Base-by-base conservation (phyloP, 345 rosid species). In the Dipteronia sinensis region DNA sequence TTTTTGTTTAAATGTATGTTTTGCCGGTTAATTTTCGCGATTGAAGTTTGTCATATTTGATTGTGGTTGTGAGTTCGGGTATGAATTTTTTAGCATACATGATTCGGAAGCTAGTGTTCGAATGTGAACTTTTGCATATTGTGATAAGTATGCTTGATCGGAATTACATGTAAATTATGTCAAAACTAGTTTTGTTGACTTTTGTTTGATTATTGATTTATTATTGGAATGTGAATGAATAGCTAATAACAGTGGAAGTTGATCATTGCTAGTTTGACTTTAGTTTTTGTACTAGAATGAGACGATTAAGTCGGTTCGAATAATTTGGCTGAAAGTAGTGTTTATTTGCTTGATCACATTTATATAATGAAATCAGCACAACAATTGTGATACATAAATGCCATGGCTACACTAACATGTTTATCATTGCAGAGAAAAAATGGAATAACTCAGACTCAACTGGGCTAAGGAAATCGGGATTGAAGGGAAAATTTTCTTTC, bases 391-490 rank as follows among this genome's bases (percentile, higher is more conserved):
- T 19, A n/a, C 19, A n/a, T 38, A 9, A 31, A 17, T 34, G 68
- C 19, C 10, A 38, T 61, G 58, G 65, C 42, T 78, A 29, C 62
- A 4, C 55, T 75, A 65, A 75, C 12, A 22, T 63, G 38, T 34
- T 34, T 6, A 34, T 34, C 4, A 23, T 78, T 84, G 82, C 82
- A 95, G 99, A 86, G 77, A 34, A 34, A 82, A 22, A 86, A 86
- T 79, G 98, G 99, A 59, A 86, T 92, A 70, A 88, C 96, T 1
- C 99, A 95, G 75, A 88, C 83, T 82, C 88, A 90, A 72, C 86
- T 95, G 76, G n/a, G 90, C 89, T 12, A 93, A 92, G 90, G 97
- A 93, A 78, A 87, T 93, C 63, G 86, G 87, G 31, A 89, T 92
- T 61, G 38, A 34, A 34, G 6, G 38, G 38, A 34, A 34, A 34